These are phyloP conservation scores for Rhodamnia rubescens DNA, from an alignment of 345 rosid species.

Conservation along the genomic window DNA sequence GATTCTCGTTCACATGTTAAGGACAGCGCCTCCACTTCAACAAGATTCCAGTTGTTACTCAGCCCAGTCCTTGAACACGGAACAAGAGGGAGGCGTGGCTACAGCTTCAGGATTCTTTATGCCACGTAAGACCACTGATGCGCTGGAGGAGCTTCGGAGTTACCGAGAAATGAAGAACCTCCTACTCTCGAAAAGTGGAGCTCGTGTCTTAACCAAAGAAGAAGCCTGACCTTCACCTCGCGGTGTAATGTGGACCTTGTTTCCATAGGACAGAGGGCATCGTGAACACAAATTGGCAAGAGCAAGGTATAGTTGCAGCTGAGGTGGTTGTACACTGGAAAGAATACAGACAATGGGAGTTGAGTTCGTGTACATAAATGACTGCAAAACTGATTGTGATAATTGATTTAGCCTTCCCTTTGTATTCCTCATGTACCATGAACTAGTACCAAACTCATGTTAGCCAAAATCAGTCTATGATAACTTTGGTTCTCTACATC, in stretches of 20 bases:
- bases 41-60: constrained; percentile 66
- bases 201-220: constrained; percentile 25
- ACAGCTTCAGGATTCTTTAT: constrained; percentile 60
- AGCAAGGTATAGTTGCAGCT: background rate
- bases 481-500: background rate
- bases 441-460: background rate
- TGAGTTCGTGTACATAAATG: background rate
- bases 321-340: background rate
- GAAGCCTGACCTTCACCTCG: constrained; percentile 1
- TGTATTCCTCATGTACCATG: background rate
- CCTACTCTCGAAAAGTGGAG: constrained; percentile 65
- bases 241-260: background rate
- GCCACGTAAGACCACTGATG: constrained; percentile 65
- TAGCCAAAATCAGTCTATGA: background rate
- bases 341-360: background rate
- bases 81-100: constrained; percentile 36
- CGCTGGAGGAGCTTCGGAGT: constrained; percentile 74
- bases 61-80: constrained; percentile 30
- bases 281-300: background rate
- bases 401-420: background rate
- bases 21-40: constrained; percentile 68
- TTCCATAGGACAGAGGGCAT: background rate
- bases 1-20: constrained; percentile 66
- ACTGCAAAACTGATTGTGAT: background rate
- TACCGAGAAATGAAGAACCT: constrained; percentile 74